Evolutionary conservation across 2,329 filamentous ascomycete genomes (phyloP).

Genomic region (Talaromyces albobiverticillius): DNA sequence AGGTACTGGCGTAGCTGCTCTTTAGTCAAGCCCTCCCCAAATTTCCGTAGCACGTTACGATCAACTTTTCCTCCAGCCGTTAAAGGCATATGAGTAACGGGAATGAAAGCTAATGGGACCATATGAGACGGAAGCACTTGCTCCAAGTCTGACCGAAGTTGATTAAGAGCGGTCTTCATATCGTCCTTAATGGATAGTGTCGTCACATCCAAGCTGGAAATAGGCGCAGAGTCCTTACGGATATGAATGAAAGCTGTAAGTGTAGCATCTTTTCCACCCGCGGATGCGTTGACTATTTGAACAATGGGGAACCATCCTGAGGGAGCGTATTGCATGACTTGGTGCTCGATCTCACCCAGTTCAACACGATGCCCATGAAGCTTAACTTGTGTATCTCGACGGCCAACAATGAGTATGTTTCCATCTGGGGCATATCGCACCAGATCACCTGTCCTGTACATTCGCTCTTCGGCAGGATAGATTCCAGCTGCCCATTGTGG

Average conservation of each 20-base stretch:
- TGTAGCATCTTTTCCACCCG: neutral
- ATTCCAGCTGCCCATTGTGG: conserved; percentile 26
- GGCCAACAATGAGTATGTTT: conserved; percentile 25
- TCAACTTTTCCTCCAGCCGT: neutral
- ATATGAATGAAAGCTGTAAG: neutral
- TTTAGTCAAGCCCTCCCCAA: neutral
- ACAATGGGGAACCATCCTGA: conserved; percentile 34
- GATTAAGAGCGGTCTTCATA: neutral
- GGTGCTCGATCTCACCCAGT: conserved; percentile 28
- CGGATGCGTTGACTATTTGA: neutral
- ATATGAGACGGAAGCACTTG: neutral
- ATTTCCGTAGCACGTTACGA: conserved; percentile 12
- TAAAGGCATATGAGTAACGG: neutral
- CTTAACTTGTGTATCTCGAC: conserved; percentile 34
- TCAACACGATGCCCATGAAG: conserved; percentile 33
- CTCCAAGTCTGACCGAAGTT: neutral
- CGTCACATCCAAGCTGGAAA: neutral
- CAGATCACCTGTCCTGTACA: conserved; percentile 36
- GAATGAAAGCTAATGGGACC: conserved; percentile 1
- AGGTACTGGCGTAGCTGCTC: neutral
- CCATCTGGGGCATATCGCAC: conserved; percentile 27
- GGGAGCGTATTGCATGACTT: conserved; percentile 20
- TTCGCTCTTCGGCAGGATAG: conserved; percentile 3
- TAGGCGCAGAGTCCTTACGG: neutral
- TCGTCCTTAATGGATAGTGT: neutral